Evolutionary conservation across 1,284 basidiomycete species (phyloP).

Genomic region (Tilletia horrida): DNA sequence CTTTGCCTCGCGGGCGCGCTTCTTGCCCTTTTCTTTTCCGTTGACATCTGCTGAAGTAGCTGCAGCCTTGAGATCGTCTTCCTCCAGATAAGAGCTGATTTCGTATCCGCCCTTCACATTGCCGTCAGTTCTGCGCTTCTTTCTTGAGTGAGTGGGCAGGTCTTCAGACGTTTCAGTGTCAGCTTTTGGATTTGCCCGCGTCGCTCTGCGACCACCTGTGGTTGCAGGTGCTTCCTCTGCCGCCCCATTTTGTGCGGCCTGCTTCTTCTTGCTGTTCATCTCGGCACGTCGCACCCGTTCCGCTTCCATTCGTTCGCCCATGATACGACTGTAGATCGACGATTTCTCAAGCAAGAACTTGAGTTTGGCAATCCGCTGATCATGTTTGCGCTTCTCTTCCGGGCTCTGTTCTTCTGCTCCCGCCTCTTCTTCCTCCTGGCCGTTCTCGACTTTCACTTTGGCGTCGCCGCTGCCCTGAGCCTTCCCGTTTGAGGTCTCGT

Average conservation of each 20-base stretch:
- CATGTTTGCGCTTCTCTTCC: constrained; percentile 23
- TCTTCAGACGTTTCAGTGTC: not conserved
- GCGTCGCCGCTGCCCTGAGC: not conserved
- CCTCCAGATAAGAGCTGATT: constrained; percentile 37
- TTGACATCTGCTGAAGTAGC: not conserved
- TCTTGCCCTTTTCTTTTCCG: constrained; percentile 19
- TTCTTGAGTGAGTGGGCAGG: not conserved
- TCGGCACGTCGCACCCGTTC: constrained; percentile 21
- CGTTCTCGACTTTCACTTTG: not conserved
- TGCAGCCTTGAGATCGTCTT: constrained; percentile 36
- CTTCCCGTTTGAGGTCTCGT: not conserved
- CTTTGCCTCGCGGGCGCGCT: constrained; percentile 18
- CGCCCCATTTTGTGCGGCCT: constrained; percentile 9
- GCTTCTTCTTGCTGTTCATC: constrained; percentile 17
- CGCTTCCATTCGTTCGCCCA: constrained; percentile 48
- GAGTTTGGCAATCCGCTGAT: constrained; percentile 44
- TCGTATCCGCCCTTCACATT: constrained; percentile 25
- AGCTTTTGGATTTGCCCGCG: not conserved
- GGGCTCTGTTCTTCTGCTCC: not conserved
- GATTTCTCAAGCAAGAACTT: constrained; percentile 47
- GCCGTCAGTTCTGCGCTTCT: constrained; percentile 25
- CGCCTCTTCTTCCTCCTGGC: not conserved
- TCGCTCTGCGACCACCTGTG: not conserved
- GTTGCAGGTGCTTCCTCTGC: not conserved
- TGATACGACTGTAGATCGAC: constrained; percentile 49